These are phyloP conservation scores for Eimeria acervulina DNA, from an alignment of 169 alveolate species.

Conservation along the genomic window DNA sequence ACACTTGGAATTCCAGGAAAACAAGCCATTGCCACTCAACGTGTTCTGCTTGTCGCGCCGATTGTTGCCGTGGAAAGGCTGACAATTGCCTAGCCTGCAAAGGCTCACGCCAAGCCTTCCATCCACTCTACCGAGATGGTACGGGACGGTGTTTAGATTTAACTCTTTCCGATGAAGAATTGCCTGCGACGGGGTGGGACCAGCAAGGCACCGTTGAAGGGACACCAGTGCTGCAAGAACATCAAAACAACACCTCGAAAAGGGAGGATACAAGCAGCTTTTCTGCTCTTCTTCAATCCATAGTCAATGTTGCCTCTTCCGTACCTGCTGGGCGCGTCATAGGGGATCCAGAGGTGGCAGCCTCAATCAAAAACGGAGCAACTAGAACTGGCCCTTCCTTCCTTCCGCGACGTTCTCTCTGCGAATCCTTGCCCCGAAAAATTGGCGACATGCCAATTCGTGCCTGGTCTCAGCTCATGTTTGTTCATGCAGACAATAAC, in stretches of 20 bases:
- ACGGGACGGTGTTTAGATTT: conserved; percentile 74
- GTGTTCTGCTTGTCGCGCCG: conserved; percentile 74
- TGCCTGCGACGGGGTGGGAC: not conserved
- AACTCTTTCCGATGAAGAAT: not conserved
- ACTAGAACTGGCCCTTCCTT: conserved; percentile 25
- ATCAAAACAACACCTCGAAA: not conserved
- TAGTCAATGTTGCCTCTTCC: conserved; percentile 26
- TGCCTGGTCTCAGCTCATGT: conserved; percentile 86
- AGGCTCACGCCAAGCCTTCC: not conserved
- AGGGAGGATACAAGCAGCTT: not conserved
- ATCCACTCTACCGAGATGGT: conserved; percentile 71
- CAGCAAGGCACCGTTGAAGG: not conserved
- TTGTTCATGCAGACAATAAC: conserved; percentile 89
- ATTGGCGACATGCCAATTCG: conserved; percentile 59
- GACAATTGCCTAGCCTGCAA: conserved; percentile 81
- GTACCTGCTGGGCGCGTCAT: not conserved
- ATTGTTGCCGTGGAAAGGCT: conserved; percentile 67
- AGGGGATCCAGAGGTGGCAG: not conserved
- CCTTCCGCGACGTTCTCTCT: conserved; percentile 70
- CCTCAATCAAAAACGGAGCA: not conserved
- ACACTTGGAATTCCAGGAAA: not conserved
- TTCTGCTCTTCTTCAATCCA: conserved; percentile 16
- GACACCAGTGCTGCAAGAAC: not conserved
- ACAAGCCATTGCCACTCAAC: conserved; percentile 75
- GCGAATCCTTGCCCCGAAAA: conserved; percentile 50